Percentiles rank a stretch among this genome's conserved stretches.
Conservation (phyloP, 306 rosid genomes). For the Phaseolus lunatus region DNA sequence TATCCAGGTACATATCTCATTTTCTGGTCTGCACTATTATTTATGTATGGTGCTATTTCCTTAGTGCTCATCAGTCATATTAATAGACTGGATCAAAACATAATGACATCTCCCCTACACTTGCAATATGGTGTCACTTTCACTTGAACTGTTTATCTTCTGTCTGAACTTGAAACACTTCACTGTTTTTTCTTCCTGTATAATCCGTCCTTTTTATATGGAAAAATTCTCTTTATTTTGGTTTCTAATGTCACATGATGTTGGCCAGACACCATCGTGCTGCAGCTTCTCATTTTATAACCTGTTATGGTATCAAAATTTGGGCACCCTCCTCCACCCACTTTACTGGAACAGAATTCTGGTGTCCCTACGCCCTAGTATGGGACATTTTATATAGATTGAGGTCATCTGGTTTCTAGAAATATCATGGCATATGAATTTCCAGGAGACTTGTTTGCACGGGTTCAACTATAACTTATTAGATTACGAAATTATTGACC, state of each 20-base stretch:
- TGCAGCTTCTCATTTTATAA: slow-evolving; percentile 9
- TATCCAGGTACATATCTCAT: slow-evolving; percentile 69
- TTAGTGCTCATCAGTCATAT: not conserved
- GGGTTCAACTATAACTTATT: slow-evolving; percentile 9
- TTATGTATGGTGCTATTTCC: not conserved
- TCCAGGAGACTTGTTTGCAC: slow-evolving; percentile 1
- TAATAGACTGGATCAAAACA: not conserved
- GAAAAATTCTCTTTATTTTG: not conserved
- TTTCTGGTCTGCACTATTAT: slow-evolving; percentile 19
- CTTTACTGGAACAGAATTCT: slow-evolving; percentile 3
- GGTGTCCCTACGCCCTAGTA: not conserved
- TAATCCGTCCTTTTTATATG: slow-evolving; percentile 2
- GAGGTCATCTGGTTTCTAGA: not conserved
- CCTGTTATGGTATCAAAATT: slow-evolving; percentile 27
- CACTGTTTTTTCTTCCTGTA: slow-evolving; percentile 7
- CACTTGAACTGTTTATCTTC: slow-evolving; percentile 7
- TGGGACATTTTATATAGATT: not conserved
- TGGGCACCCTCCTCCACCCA: not conserved
- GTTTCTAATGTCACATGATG: not conserved
- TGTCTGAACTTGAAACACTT: not conserved
- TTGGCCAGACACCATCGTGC: not conserved
- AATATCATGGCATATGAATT: slow-evolving; percentile 1
- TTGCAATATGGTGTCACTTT: not conserved
- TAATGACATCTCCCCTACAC: slow-evolving; percentile 1
- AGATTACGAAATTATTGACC: slow-evolving; percentile 4